phyloP scores from a whole-genome alignment of 208 protist genomes.

The Phytomonas francai region DNA sequence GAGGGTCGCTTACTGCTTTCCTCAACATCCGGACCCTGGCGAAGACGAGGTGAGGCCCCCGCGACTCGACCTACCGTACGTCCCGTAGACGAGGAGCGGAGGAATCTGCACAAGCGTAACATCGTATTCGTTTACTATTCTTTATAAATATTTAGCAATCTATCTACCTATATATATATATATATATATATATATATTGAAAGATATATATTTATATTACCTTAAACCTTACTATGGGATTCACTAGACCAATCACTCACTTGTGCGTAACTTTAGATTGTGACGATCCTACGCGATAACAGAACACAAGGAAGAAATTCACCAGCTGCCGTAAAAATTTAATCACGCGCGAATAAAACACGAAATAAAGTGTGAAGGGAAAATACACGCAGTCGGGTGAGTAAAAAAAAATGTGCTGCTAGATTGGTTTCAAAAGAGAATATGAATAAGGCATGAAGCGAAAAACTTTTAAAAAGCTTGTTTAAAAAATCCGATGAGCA shows the following conservation, averaged over 20 bases:
- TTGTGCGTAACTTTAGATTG: not conserved
- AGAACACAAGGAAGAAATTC: not conserved
- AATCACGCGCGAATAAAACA: not conserved
- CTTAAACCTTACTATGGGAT: not conserved
- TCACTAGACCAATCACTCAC: not conserved
- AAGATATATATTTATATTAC: conserved; percentile 9
- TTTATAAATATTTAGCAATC: not conserved
- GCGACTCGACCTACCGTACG: not conserved
- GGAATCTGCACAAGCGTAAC: conserved; percentile 3
- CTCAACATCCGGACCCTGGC: not conserved
- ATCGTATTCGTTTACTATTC: not conserved
- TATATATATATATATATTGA: conserved; percentile 1
- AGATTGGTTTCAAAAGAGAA: not conserved
- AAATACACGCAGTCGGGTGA: not conserved
- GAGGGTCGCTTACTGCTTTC: not conserved
- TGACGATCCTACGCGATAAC: not conserved
- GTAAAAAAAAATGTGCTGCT: not conserved
- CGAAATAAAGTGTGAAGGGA: conserved; percentile 3
- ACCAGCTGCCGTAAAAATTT: not conserved
- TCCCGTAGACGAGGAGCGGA: conserved; percentile 3
- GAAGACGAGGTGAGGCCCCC: conserved; percentile 5
- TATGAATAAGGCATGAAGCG: not conserved
- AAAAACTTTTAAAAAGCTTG: conserved; percentile 1
- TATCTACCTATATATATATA: conserved; percentile 8
- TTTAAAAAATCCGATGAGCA: no score